phyloP scores from a whole-genome alignment of 164 flowering plant species.

The Aristolochia contorta region DNA sequence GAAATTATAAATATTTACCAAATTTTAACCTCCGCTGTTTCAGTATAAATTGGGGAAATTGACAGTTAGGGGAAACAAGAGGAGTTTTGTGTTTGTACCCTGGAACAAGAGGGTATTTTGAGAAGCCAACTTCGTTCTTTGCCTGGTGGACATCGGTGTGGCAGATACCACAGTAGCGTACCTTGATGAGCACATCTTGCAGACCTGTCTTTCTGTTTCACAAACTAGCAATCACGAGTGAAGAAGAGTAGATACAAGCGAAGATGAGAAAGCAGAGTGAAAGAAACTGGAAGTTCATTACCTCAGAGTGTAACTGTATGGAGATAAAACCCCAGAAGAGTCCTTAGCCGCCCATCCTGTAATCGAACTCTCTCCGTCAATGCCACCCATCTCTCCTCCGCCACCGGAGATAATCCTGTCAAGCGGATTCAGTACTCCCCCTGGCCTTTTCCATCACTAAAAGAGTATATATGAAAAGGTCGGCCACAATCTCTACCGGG shows the following conservation, averaged over 20 bases:
- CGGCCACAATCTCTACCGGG: too few relatives aligned
- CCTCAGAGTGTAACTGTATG: neutral
- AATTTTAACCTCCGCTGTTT: neutral
- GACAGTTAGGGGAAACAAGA: neutral
- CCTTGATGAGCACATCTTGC: slow-evolving; percentile 3
- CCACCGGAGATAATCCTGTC: too few relatives aligned
- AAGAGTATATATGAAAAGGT: too few relatives aligned
- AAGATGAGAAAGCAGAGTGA: too few relatives aligned
- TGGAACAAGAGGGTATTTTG: slow-evolving; percentile 3
- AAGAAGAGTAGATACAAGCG: neutral
- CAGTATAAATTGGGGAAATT: neutral
- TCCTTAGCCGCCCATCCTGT: neutral
- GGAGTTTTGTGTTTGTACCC: neutral
- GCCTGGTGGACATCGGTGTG: slow-evolving; percentile 1
- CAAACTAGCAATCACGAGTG: neutral
- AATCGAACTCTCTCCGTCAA: too few relatives aligned
- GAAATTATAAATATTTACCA: too few relatives aligned
- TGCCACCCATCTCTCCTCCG: too few relatives aligned
- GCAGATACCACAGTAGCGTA: slow-evolving; percentile 4
- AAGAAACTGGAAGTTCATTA: too few relatives aligned
- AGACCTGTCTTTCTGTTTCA: neutral
- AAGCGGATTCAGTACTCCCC: too few relatives aligned
- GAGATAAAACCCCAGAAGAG: neutral
- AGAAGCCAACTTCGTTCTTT: neutral
- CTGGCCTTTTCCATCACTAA: too few relatives aligned